Evolutionary conservation across 805 yeast genomes (phyloP).

Genomic region (Candida lessepsii): DNA sequence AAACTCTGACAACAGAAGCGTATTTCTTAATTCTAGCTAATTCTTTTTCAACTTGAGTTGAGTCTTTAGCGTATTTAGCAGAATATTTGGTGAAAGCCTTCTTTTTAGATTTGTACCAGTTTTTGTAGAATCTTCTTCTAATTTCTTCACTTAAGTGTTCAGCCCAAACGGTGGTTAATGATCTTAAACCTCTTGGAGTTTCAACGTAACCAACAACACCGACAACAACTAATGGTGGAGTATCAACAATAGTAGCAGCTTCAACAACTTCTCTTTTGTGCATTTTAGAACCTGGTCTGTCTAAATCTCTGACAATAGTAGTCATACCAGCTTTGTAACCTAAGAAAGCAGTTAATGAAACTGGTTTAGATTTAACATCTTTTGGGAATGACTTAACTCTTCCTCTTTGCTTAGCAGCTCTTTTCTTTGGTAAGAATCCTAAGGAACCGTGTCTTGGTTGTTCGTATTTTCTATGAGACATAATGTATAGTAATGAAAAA

Average conservation of each 20-base stretch:
- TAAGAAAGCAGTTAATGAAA: slow-evolving; percentile 86
- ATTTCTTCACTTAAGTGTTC: slow-evolving; percentile 99
- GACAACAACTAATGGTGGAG: slow-evolving; percentile 98
- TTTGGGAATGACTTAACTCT: slow-evolving; percentile 98
- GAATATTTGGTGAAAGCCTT: slow-evolving; percentile 99
- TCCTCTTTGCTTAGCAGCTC: slow-evolving; percentile 98
- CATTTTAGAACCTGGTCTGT: slow-evolving; percentile 99
- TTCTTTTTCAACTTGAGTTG: slow-evolving; percentile 88
- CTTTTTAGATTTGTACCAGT: slow-evolving; percentile 99
- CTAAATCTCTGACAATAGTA: slow-evolving; percentile 99
- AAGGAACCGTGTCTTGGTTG: slow-evolving; percentile 99
- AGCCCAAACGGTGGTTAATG: slow-evolving; percentile 99
- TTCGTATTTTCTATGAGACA: slow-evolving; percentile 99
- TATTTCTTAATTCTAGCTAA: slow-evolving; percentile 98
- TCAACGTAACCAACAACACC: slow-evolving; percentile 99
- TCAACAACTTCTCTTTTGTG: slow-evolving; percentile 99
- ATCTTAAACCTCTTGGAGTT: slow-evolving; percentile 99
- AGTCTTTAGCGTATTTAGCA: slow-evolving; percentile 92
- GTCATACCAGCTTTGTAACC: slow-evolving; percentile 99
- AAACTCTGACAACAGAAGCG: slow-evolving; percentile 97
- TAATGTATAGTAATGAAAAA: slow-evolving; percentile 24
- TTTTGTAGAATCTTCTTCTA: slow-evolving; percentile 99
- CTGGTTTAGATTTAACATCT: slow-evolving; percentile 19
- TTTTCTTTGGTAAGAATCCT: slow-evolving; percentile 99
- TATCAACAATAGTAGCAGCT: slow-evolving; percentile 98